phyloP scores from a whole-genome alignment of 768 basidiomycete genomes.

The Lactarius psammicola region DNA sequence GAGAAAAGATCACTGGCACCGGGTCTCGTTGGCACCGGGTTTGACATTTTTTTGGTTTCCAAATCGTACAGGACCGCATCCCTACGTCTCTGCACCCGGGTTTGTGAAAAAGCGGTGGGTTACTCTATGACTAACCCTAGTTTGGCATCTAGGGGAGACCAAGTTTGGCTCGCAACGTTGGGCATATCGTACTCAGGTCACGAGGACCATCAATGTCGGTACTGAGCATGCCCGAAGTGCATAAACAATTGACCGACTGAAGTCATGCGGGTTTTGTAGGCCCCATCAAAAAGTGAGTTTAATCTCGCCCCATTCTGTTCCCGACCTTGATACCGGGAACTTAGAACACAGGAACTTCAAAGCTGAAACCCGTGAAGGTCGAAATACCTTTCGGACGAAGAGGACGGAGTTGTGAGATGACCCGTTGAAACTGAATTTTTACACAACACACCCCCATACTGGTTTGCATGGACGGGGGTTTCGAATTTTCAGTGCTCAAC shows the following conservation, averaged over 20 bases:
- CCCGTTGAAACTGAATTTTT: neutral
- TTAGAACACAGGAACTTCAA: neutral
- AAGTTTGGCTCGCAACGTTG: neutral
- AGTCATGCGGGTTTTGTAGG: neutral
- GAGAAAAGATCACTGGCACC: neutral
- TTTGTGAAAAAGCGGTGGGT: neutral
- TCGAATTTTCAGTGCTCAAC: neutral
- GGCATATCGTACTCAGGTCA: neutral
- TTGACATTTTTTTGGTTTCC: neutral
- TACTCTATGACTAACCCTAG: neutral
- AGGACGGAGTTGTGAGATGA: neutral
- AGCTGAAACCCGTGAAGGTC: neutral
- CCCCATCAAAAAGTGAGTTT: neutral
- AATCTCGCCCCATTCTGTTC: neutral
- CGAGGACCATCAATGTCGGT: neutral
- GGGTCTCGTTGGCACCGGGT: neutral
- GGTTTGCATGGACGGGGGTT: neutral
- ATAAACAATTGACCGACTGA: neutral
- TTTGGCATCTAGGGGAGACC: neutral
- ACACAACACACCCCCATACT: neutral
- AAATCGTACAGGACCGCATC: neutral
- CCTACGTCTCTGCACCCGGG: neutral
- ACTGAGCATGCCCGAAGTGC: neutral
- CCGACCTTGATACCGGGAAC: neutral
- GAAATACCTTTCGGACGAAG: neutral